These are phyloP conservation scores for Mucor plumbeus DNA, from an alignment of 371 early-diverging fungal species.

Conservation along the genomic window DNA sequence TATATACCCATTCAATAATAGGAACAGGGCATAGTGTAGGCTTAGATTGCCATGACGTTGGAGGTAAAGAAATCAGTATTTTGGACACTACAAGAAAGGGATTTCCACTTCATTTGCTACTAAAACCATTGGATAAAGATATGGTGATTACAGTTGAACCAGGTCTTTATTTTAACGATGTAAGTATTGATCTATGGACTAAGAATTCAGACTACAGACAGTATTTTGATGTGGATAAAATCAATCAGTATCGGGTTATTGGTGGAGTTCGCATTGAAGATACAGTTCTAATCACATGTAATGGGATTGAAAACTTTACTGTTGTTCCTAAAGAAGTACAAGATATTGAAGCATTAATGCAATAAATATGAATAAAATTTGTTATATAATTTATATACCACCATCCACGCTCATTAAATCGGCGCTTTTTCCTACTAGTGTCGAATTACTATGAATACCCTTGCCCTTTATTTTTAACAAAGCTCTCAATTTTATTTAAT, in stretches of 20 bases:
- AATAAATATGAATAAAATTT: neutral
- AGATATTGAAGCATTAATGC: slow-evolving; percentile 69
- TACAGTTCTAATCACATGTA: slow-evolving; percentile 74
- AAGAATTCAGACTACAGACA: slow-evolving; percentile 53
- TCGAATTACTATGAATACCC: neutral
- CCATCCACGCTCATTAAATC: neutral
- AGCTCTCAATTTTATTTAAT: neutral
- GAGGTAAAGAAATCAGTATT: slow-evolving; percentile 49
- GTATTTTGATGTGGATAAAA: slow-evolving; percentile 72
- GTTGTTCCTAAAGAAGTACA: slow-evolving; percentile 70
- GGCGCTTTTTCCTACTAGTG: neutral
- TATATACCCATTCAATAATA: neutral
- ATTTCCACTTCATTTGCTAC: neutral
- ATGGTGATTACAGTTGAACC: slow-evolving; percentile 95
- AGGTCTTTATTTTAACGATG: slow-evolving; percentile 73
- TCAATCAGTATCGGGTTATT: slow-evolving; percentile 70
- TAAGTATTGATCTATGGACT: slow-evolving; percentile 50
- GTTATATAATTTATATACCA: neutral
- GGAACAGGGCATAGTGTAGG: slow-evolving; percentile 64
- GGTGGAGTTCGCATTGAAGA: slow-evolving; percentile 95
- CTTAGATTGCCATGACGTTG: slow-evolving; percentile 84
- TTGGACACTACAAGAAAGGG: slow-evolving; percentile 4
- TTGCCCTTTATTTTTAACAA: neutral
- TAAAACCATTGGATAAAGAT: slow-evolving; percentile 63
- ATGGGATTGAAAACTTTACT: slow-evolving; percentile 77